Percentiles rank a stretch among this genome's conserved stretches.
Conservation (phyloP, 805 yeast genomes). For the Candida broadrunensis region DNA sequence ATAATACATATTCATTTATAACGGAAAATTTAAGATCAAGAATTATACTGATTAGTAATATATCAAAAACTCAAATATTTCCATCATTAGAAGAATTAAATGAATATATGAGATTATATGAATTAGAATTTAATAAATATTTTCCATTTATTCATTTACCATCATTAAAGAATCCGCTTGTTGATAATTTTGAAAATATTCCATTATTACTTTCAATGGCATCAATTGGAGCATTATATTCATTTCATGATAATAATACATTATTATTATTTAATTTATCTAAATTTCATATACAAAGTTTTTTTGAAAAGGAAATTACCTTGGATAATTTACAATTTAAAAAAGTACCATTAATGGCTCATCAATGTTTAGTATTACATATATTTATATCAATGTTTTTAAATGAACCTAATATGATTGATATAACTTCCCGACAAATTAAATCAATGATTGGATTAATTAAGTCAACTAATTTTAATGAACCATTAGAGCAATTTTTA, state of each 20-base stretch:
- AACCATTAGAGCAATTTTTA: conserved; percentile 45
- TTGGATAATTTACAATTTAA: conserved; percentile 46
- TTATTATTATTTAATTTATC: conserved; percentile 66
- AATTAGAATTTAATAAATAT: conserved; percentile 73
- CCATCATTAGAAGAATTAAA: conserved; percentile 78
- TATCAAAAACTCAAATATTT: conserved; percentile 53
- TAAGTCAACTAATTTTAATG: conserved; percentile 49
- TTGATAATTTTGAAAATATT: conserved; percentile 44
- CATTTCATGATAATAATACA: conserved; percentile 77
- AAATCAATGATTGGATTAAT: conserved; percentile 53
- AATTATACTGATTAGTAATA: conserved; percentile 52
- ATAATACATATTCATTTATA: conserved; percentile 15
- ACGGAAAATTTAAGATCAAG: conserved; percentile 50
- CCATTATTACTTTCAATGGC: conserved; percentile 79
- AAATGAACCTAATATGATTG: conserved; percentile 50
- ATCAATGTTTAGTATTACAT: conserved; percentile 54
- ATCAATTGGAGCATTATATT: conserved; percentile 84
- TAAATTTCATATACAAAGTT: conserved; percentile 62
- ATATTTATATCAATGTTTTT: conserved; percentile 56
- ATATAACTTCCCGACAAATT: conserved; percentile 50
- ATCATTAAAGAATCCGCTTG: conserved; percentile 39
- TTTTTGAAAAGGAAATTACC: conserved; percentile 52
- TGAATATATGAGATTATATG: conserved; percentile 70
- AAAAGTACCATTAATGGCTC: conserved; percentile 54
- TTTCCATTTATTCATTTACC: conserved; percentile 84